These are phyloP conservation scores for Fomes fomentarius DNA, from an alignment of 1,284 basidiomycete genomes.

Conservation along the genomic window DNA sequence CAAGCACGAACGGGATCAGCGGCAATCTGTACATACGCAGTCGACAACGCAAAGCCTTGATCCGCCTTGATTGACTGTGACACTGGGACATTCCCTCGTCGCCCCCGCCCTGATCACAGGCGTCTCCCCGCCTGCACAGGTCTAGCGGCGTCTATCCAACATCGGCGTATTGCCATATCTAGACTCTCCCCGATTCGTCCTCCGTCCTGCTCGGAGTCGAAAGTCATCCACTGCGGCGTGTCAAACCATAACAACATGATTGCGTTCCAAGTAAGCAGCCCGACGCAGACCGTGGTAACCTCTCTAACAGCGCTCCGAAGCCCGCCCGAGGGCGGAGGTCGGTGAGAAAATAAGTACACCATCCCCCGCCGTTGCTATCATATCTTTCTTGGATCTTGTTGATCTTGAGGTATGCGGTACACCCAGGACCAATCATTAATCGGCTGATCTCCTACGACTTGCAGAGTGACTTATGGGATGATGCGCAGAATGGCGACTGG, in stretches of 20 bases:
- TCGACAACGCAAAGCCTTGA: constrained; percentile 19
- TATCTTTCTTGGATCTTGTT: not conserved
- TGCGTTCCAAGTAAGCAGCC: not conserved
- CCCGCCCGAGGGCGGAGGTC: not conserved
- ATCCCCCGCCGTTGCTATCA: no score
- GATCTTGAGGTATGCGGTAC: not conserved
- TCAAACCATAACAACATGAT: not conserved
- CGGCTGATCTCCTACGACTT: not conserved
- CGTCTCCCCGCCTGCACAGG: constrained; percentile 9
- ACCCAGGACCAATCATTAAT: not conserved
- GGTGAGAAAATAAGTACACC: not conserved
- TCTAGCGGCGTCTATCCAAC: not conserved
- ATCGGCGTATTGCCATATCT: not conserved
- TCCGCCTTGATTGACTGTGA: constrained; percentile 23
- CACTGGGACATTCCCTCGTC: constrained; percentile 1
- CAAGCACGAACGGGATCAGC: constrained; percentile 11
- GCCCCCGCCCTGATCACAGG: not conserved
- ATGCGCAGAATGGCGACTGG: not conserved
- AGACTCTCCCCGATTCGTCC: not conserved
- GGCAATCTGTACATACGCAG: constrained; percentile 22
- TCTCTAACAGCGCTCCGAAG: not conserved
- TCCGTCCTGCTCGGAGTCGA: not conserved
- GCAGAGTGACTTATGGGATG: not conserved
- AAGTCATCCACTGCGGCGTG: not conserved
- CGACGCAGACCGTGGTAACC: not conserved